Evolutionary conservation across 306 rosid genomes (phyloP).

Genomic region (Cicer bijugum): DNA sequence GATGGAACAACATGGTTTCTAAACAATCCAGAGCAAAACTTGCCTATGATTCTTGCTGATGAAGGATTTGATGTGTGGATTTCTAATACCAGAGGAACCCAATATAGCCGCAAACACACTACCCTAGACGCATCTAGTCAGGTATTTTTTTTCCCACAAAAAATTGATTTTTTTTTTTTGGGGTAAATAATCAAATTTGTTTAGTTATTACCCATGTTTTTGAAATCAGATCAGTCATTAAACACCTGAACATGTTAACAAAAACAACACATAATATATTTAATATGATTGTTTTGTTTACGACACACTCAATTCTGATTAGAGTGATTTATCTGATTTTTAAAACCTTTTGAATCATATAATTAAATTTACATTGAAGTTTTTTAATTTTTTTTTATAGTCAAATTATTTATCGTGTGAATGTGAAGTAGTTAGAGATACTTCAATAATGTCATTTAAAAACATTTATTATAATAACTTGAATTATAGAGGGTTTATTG

Average conservation of each 20-base stretch:
- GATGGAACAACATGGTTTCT: constrained; percentile 74
- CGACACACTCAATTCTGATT: too few species aligned
- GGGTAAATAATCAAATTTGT: neutral
- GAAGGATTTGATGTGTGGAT: constrained; percentile 83
- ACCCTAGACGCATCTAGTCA: constrained; percentile 44
- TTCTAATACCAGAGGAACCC: constrained; percentile 72
- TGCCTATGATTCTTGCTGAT: constrained; percentile 77
- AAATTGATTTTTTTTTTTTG: neutral
- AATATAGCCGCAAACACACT: constrained; percentile 68
- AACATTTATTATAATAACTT: neutral
- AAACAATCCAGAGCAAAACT: constrained; percentile 61
- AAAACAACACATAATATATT: too few species aligned
- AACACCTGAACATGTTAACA: too few species aligned
- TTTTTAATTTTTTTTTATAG: neutral
- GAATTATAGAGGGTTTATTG: neutral
- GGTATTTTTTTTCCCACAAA: neutral
- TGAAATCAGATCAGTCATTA: too few species aligned
- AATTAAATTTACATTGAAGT: neutral
- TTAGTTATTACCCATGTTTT: neutral
- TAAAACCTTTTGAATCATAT: too few species aligned
- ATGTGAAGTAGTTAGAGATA: neutral
- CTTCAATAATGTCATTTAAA: neutral
- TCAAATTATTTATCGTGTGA: neutral
- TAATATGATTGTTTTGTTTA: too few species aligned
- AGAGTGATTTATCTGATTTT: too few species aligned